These are phyloP conservation scores for Hypoxylon sp. DNA, from an alignment of 2,329 filamentous ascomycete genomes.

Conservation along the genomic window DNA sequence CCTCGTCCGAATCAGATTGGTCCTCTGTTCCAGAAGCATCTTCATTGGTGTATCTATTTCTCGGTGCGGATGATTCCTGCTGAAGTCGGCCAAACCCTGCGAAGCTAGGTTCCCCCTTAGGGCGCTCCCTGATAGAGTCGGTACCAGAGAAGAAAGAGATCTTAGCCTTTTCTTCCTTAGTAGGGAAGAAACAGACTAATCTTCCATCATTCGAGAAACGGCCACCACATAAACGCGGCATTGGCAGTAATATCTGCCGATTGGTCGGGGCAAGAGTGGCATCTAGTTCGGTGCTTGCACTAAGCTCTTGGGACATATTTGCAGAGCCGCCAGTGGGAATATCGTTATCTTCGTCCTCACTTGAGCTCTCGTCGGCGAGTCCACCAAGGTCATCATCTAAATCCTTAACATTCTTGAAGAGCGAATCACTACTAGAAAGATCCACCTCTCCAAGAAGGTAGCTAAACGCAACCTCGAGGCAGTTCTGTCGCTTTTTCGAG, in stretches of 20 bases:
- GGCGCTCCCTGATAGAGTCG: conserved; percentile 63
- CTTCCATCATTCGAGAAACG: conserved; percentile 74
- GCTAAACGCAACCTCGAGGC: conserved; percentile 72
- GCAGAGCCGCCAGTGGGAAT: conserved; percentile 68
- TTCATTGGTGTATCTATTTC: conserved; percentile 63
- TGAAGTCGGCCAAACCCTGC: conserved; percentile 70
- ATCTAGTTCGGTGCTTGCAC: conserved; percentile 68
- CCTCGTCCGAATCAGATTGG: conserved; percentile 66
- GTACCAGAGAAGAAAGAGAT: conserved; percentile 63
- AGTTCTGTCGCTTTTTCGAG: conserved; percentile 71
- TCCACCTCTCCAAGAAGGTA: conserved; percentile 76
- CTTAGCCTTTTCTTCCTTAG: conserved; percentile 73
- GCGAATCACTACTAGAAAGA: conserved; percentile 71
- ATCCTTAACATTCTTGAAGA: conserved; percentile 76
- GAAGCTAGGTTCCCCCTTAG: conserved; percentile 70
- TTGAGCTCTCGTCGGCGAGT: conserved; percentile 83
- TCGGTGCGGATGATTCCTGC: conserved; percentile 65
- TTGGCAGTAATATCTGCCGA: conserved; percentile 68
- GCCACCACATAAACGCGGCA: conserved; percentile 72
- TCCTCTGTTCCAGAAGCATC: conserved; percentile 68
- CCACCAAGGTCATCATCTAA: conserved; percentile 70
- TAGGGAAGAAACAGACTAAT: conserved; percentile 78
- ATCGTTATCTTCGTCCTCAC: conserved; percentile 80
- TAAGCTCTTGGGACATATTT: conserved; percentile 74
- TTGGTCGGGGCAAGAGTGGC: conserved; percentile 67